These are phyloP conservation scores for Trichoderma parareesei DNA, from an alignment of 495 filamentous ascomycete species.

Conservation along the genomic window DNA sequence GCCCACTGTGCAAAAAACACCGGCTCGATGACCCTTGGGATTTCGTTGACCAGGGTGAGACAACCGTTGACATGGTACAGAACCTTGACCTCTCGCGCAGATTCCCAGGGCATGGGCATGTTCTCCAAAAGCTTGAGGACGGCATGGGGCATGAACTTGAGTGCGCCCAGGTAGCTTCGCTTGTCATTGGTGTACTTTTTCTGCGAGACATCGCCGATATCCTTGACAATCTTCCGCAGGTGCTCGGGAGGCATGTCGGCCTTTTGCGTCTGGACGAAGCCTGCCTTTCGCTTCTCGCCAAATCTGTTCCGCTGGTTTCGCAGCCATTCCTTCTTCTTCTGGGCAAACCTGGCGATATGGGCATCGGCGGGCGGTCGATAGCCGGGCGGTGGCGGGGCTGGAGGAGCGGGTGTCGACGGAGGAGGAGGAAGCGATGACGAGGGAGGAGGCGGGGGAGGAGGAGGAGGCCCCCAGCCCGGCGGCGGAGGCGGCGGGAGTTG, in stretches of 20 bases:
- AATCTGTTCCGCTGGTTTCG: conserved; percentile 88
- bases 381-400: conserved; percentile 81
- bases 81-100: conserved; percentile 89
- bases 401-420: conserved; percentile 34
- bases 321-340: conserved; percentile 99
- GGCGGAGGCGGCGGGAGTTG: conserved; percentile 47
- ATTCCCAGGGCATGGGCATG: conserved; percentile 99
- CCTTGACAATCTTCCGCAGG: conserved; percentile 94
- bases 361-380: conserved; percentile 79
- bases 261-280: conserved; percentile 96
- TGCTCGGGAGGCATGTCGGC: conserved; percentile 98
- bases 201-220: conserved; percentile 98
- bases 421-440: conserved; percentile 65
- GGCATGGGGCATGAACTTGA: conserved; percentile 99
- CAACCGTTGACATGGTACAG: conserved; percentile 98
- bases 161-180: conserved; percentile 89
- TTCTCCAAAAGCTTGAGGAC: conserved; percentile 98
- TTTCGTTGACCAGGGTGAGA: conserved; percentile 94
- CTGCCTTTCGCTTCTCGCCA: conserved; percentile 91
- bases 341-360: conserved; percentile 86
- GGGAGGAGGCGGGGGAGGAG: conserved; percentile 48
- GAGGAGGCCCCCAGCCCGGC: conserved; percentile 43
- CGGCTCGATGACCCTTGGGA: conserved; percentile 92
- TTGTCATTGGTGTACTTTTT: conserved; percentile 99
- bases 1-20: conserved; percentile 99